phyloP scores from a whole-genome alignment of 2,329 filamentous ascomycete species.

The Phaeosphaeriaceae sp. region DNA sequence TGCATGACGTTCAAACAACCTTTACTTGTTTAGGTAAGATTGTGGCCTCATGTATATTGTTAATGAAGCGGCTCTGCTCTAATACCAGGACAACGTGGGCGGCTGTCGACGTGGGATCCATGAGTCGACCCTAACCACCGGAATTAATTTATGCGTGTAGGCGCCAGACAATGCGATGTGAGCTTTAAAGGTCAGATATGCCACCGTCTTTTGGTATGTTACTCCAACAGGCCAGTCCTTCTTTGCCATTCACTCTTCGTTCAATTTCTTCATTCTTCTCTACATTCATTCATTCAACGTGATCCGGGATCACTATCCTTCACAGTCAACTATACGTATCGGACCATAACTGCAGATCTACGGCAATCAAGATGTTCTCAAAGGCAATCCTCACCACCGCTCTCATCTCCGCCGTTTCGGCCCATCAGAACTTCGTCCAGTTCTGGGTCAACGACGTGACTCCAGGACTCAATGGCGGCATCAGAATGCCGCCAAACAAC shows the following conservation, averaged over 20 bases:
- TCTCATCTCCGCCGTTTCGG: conserved; percentile 36
- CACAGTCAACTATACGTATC: conserved; percentile 15
- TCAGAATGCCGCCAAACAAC: conserved; percentile 45
- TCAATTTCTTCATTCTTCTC: conserved; percentile 15
- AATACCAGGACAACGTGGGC: conserved; percentile 16
- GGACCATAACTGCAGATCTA: no score
- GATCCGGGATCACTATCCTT: conserved; percentile 30
- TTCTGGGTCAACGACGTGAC: conserved; percentile 40
- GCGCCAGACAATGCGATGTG: neutral
- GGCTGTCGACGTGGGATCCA: conserved; percentile 23
- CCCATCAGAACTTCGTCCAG: conserved; percentile 43
- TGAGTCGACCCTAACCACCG: conserved; percentile 24
- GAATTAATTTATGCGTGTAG: conserved; percentile 19
- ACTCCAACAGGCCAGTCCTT: conserved; percentile 34
- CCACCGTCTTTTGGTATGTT: conserved; percentile 9
- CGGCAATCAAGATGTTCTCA: conserved; percentile 43
- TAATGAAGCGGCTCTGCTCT: conserved; percentile 9
- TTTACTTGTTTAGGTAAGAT: conserved; percentile 12
- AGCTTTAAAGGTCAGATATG: conserved; percentile 16
- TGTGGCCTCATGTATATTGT: conserved; percentile 23
- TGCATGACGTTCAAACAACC: conserved; percentile 18
- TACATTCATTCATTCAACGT: conserved; percentile 20
- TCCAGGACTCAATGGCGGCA: conserved; percentile 39
- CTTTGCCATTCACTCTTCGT: conserved; percentile 26
- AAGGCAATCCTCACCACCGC: conserved; percentile 33